A percentile compares a stretch with the other conserved stretches of the same genome.
Evolutionary conservation across 768 basidiomycete genomes (phyloP).

Genomic region (Harrya chromipes): DNA sequence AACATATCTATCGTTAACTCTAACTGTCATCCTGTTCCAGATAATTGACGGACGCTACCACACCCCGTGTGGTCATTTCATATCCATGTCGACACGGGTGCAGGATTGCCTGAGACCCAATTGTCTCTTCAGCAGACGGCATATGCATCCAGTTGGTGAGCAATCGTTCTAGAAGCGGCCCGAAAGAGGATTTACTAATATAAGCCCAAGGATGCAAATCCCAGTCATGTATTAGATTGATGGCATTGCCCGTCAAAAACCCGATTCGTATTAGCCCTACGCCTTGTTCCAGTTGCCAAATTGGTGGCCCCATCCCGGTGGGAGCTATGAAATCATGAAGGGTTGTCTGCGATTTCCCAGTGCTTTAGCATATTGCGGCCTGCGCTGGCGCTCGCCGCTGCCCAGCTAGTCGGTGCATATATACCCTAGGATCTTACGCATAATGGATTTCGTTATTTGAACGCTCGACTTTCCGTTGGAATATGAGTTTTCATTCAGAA

Average conservation of each 20-base stretch:
- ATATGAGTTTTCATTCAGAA: not conserved
- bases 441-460: constrained; percentile 17
- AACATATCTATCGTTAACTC: not conserved
- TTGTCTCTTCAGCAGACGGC: constrained; percentile 70
- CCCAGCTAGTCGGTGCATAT: constrained; percentile 11
- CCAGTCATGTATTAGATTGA: constrained; percentile 54
- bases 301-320: constrained; percentile 12
- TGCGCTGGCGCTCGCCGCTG: constrained; percentile 22
- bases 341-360: not conserved
- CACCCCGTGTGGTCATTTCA: constrained; percentile 67
- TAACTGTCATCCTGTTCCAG: constrained; percentile 32
- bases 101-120: constrained; percentile 63
- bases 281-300: constrained; percentile 35
- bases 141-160: constrained; percentile 54
- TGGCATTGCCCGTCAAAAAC: constrained; percentile 65
- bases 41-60: constrained; percentile 76
- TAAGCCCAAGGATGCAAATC: constrained; percentile 49
- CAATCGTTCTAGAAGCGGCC: not conserved
- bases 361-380: constrained; percentile 9
- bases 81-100: constrained; percentile 63
- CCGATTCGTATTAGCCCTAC: constrained; percentile 67
- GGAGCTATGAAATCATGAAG: constrained; percentile 20
- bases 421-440: constrained; percentile 21
- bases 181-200: constrained; percentile 11
- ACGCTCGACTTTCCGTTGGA: not conserved